A percentile compares a stretch with the other conserved stretches of the same genome.
Conservation (phyloP, 177 flowering plant species). For the Vitis hybrid region DNA sequence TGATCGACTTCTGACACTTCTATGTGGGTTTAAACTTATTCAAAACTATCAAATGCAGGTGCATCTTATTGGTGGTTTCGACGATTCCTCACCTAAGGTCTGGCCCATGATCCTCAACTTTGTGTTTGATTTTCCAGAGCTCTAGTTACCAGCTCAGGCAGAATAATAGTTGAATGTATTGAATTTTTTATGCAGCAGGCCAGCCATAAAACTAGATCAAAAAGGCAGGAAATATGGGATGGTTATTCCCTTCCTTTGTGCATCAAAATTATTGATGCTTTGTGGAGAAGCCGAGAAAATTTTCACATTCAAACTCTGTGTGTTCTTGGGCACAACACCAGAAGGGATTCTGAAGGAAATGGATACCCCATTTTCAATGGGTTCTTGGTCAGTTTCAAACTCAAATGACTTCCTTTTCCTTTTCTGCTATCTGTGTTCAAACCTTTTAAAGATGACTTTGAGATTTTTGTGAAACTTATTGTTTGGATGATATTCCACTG, state of each 20-base stretch:
- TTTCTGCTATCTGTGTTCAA: neutral
- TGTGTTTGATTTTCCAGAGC: slow-evolving; percentile 24
- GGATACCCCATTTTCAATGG: slow-evolving; percentile 66
- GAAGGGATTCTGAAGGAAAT: slow-evolving; percentile 64
- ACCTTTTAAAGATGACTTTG: neutral
- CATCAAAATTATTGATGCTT: slow-evolving; percentile 55
- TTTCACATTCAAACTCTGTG: slow-evolving; percentile 72
- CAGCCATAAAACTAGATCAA: slow-evolving; percentile 17
- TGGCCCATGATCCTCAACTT: slow-evolving; percentile 32
- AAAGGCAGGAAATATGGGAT: slow-evolving; percentile 18
- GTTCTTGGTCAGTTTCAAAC: slow-evolving; percentile 59
- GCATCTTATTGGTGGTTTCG: slow-evolving; percentile 85
- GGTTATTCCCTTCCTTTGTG: slow-evolving; percentile 78
- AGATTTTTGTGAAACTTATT: neutral
- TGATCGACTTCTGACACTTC: neutral
- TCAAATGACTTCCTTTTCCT: neutral
- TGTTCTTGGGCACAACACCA: slow-evolving; percentile 81
- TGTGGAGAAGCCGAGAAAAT: slow-evolving; percentile 41
- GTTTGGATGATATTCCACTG: no score
- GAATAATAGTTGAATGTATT: slow-evolving; percentile 19
- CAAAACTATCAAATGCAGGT: slow-evolving; percentile 55
- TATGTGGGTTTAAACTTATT: neutral
- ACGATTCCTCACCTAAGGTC: slow-evolving; percentile 57
- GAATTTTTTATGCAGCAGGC: slow-evolving; percentile 51
- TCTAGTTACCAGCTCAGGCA: slow-evolving; percentile 17